Evolutionary conservation across 208 protist genomes (phyloP), one percentile per base, ranked within the genome.

Genomic region (Leishmania martiniquensis): DNA sequence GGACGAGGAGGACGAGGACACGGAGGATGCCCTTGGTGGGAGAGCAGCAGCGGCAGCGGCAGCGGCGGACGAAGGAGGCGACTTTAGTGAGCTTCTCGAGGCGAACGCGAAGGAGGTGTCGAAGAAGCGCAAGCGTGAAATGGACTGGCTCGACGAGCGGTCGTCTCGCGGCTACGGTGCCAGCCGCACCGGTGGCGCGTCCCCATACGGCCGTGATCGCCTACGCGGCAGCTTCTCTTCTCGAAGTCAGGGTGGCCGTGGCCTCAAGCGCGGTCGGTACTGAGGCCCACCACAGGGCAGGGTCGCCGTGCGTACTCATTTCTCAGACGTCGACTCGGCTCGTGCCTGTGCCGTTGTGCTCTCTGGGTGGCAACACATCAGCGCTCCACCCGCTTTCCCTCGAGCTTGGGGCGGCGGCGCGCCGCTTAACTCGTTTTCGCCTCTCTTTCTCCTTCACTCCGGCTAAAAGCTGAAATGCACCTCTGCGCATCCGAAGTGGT

Each of bases 41-140:
- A 71, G 73, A 29, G 62, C 37, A 37, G 51, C 66, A 39, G 70
- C 75, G 3, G 67, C 71, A 25, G 44, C 47, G 29, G 83, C 70
- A 54, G 78, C 47, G n/a, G 79, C 88, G 6, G 83, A 86, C 72
- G 93, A 96, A 60, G 94, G 89, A 32, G 94, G 88, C 37, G 92
- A 96, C 82, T 95, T 97, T 66, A 90, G 87, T 44, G 90, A 95
- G 59, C 71, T 96, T 29, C 93, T 96, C 59, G 91, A 95, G 54
- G 63, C 81, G 25, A 84, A 91, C 75, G 79, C 87, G 68, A 86
- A 85, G 51, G 89, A 87, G 55, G 72, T 81, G 54, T 87, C 88
- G 34, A 93, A 93, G 83, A 96, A 95, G 83, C 89, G 87, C 37
- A 81, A 85, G 77, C 88, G 88, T 13, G 92, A 92, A 67, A 82